Evolutionary conservation across 352 stramenopile species (phyloP).

Genomic region (Globisporangium ultimum): DNA sequence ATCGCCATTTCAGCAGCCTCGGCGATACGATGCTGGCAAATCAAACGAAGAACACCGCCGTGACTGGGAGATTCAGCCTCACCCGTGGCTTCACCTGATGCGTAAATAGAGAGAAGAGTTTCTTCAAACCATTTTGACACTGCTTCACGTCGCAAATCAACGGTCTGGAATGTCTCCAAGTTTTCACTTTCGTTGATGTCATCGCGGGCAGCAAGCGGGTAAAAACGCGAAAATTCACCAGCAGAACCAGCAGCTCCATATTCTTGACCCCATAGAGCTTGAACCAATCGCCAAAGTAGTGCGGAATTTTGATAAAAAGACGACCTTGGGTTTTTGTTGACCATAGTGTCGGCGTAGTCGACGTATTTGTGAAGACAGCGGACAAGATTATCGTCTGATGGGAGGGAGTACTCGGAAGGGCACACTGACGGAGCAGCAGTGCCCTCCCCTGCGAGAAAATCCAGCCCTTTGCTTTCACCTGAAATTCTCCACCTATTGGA

Average conservation of each 20-base stretch:
- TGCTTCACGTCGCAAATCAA: slow-evolving; percentile 66
- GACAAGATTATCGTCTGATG: slow-evolving; percentile 44
- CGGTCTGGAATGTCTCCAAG: slow-evolving; percentile 59
- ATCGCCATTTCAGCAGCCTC: slow-evolving; percentile 61
- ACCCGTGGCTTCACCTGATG: slow-evolving; percentile 1
- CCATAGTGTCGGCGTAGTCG: slow-evolving; percentile 28
- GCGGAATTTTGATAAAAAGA: slow-evolving; percentile 14
- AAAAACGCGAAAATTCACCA: slow-evolving; percentile 20
- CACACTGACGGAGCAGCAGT: slow-evolving; percentile 16
- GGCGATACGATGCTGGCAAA: slow-evolving; percentile 55
- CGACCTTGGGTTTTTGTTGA: slow-evolving; percentile 20
- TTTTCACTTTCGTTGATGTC: slow-evolving; percentile 60
- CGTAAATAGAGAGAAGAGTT: slow-evolving; percentile 25
- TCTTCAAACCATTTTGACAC: slow-evolving; percentile 78
- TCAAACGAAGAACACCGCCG: slow-evolving; percentile 32
- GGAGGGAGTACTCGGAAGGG: slow-evolving; percentile 42
- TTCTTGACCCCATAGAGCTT: slow-evolving; percentile 77
- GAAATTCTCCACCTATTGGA: slow-evolving; percentile 17
- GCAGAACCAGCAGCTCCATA: slow-evolving; percentile 31
- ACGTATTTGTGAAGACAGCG: slow-evolving; percentile 64
- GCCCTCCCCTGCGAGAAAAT: slow-evolving; percentile 26
- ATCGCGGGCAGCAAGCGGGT: slow-evolving; percentile 53
- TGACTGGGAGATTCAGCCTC: slow-evolving; percentile 15
- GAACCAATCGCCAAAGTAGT: slow-evolving; percentile 69
- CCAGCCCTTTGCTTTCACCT: slow-evolving; percentile 5